These are phyloP conservation scores for Penicillium tannophilum DNA, from an alignment of 495 filamentous ascomycete genomes.

Conservation along the genomic window DNA sequence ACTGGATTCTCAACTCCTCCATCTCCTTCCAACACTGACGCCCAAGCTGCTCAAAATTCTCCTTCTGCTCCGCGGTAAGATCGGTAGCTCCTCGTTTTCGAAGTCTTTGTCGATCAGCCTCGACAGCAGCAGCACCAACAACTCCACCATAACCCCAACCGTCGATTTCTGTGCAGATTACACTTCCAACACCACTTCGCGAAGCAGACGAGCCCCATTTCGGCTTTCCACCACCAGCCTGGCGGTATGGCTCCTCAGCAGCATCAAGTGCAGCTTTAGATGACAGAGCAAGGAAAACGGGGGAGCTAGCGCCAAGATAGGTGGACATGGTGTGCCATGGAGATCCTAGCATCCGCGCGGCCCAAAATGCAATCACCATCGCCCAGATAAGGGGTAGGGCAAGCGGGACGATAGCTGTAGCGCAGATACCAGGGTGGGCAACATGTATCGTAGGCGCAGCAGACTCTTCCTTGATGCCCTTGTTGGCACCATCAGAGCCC, in stretches of 20 bases:
- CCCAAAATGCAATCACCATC: conserved; percentile 66
- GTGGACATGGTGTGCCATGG: conserved; percentile 79
- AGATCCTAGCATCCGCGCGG: conserved; percentile 77
- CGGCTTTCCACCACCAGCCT: conserved; percentile 52
- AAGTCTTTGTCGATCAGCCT: conserved; percentile 50
- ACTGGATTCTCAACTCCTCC: conserved; percentile 76
- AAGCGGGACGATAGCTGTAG: conserved; percentile 76
- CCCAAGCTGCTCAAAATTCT: conserved; percentile 74
- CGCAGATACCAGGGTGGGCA: conserved; percentile 84
- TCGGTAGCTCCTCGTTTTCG: conserved; percentile 59
- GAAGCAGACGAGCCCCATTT: conserved; percentile 86
- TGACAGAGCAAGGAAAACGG: conserved; percentile 77
- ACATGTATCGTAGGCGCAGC: conserved; percentile 65
- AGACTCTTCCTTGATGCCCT: conserved; percentile 12
- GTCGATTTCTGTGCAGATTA: conserved; percentile 74
- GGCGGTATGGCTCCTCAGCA: conserved; percentile 49
- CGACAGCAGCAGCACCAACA: conserved; percentile 52
- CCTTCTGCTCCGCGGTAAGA: conserved; percentile 63
- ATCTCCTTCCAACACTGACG: conserved; percentile 77
- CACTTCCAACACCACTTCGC: conserved; percentile 55
- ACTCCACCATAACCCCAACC: conserved; percentile 83
- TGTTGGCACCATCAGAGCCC: conserved; percentile 29
- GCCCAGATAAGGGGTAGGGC: conserved; percentile 61
- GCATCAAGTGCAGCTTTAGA: conserved; percentile 66
- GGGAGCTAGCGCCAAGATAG: conserved; percentile 75